Base-by-base conservation (phyloP, 768 basidiomycete genomes). In the Baorangia bicolor region DNA sequence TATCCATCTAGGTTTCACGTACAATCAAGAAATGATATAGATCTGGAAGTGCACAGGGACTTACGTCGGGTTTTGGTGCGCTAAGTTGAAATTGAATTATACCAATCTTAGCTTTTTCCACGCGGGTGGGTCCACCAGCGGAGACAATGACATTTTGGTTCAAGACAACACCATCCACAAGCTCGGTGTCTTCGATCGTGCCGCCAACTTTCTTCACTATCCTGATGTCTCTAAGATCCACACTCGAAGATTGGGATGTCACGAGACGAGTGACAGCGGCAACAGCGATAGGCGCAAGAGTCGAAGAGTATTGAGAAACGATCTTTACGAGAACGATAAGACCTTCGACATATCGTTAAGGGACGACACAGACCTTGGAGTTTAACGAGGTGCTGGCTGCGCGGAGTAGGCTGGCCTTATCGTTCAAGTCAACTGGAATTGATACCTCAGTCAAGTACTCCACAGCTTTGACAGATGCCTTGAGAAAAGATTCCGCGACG, bases 91-190 rank as follows among this genome's bases (percentile, higher is more conserved):
- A 99, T 73, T 99, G 97, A 60, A 98, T 90, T 58, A 99, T 85
- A 38, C 88, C 97, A 63, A 99, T 98, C 78, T 96, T 98, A 23
- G 97, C 97, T 73, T 98, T 98, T 73, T 99, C 96, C 74, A 98
- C 85, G 53, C 96, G 83, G 11, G 91, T 91, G 4, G 94, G 95
- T 27, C 97, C 96, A 57, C 95, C 94, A 39, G 91, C 95, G 37
- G 90, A 81, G 27, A 83, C 82, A 53, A 98, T 86, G 44, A 95
- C 94, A 62, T 90, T 94, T 76, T 99, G 97, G 73, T 97, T 92
- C 53, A 99, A 79, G n/a, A 98, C 94, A 49, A 98, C 89, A 51
- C 97, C 97, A 55, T 98, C 94, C 25, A 97, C 83, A 18, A 99
- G 83, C 64, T 98, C 94, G 3, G 97, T 98, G 72, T 99, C 97